Conservation (phyloP, 139 green algal genomes). For the Mychonastes homosphaera region DNA sequence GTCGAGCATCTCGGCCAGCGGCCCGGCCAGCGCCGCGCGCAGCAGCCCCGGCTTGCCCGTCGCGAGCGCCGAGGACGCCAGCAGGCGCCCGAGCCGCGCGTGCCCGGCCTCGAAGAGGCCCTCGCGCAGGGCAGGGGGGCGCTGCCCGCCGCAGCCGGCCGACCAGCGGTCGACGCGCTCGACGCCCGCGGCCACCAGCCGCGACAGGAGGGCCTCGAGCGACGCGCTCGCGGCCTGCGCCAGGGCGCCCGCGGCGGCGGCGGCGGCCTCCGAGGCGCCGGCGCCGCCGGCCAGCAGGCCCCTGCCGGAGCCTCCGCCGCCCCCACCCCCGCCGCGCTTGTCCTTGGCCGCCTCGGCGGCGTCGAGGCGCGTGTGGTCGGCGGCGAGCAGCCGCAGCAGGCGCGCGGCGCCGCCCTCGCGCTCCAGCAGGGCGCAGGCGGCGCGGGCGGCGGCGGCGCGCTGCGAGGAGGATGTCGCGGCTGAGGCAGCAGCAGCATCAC, state of each 20-base stretch:
- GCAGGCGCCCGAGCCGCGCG: constrained; percentile 33
- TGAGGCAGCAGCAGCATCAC: neutral
- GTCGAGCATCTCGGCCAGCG: constrained; percentile 14
- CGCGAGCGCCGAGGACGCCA: constrained; percentile 24
- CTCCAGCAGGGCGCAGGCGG: neutral
- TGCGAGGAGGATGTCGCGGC: no score
- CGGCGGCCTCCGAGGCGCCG: neutral
- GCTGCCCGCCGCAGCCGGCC: constrained; percentile 17
- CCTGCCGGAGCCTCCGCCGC: constrained; percentile 5
- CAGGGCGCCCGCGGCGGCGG: neutral
- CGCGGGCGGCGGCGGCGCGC: neutral
- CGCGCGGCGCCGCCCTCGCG: neutral
- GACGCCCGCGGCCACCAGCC: neutral
- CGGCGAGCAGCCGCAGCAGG: neutral
- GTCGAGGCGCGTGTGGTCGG: constrained; percentile 30
- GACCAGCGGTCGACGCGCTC: constrained; percentile 21
- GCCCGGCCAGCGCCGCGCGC: constrained; percentile 3
- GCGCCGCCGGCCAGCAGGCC: constrained; percentile 16
- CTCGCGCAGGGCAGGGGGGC: constrained; percentile 22
- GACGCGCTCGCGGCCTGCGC: neutral
- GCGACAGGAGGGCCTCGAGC: neutral
- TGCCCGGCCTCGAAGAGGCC: constrained; percentile 40
- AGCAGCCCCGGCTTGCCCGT: constrained; percentile 10
- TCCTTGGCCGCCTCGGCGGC: constrained; percentile 15
- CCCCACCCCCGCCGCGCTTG: neutral